Conservation (phyloP, 1,284 basidiomycete genomes). For the Papiliotrema fonsecae region DNA sequence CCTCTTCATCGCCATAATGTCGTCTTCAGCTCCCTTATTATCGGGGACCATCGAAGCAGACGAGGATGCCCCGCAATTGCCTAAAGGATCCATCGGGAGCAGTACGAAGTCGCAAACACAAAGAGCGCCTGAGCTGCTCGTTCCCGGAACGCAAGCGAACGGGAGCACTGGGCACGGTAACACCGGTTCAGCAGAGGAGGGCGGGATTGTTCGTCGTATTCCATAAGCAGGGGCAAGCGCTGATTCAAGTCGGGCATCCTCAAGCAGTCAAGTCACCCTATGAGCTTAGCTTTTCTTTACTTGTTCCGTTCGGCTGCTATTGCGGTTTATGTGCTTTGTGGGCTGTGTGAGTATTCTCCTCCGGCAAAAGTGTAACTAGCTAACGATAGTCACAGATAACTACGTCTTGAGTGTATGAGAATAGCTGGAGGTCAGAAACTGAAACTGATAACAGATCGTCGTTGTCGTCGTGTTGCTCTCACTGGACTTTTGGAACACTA, state of each 20-base stretch:
- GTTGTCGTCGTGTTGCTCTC: constrained; percentile 83
- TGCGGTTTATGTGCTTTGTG: constrained; percentile 79
- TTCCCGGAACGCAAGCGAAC: constrained; percentile 35
- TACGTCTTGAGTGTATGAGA: constrained; percentile 77
- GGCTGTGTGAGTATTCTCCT: constrained; percentile 51
- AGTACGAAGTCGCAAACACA: constrained; percentile 1
- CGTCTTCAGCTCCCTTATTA: constrained; percentile 37
- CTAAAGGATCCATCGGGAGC: constrained; percentile 44
- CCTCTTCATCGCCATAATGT: constrained; percentile 12
- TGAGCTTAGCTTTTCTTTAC: constrained; percentile 76
- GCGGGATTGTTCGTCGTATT: constrained; percentile 40
- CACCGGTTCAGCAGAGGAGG: constrained; percentile 30
- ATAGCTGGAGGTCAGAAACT: neutral
- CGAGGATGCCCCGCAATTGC: constrained; percentile 31
- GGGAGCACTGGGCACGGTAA: neutral
- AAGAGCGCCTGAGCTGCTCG: constrained; percentile 34
- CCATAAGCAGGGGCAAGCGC: neutral
- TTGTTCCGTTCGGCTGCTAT: constrained; percentile 80
- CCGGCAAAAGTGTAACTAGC: too few relatives aligned
- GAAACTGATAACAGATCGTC: constrained; percentile 61
- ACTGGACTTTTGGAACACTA: constrained; percentile 95
- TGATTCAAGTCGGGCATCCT: constrained; percentile 38
- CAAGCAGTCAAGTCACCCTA: constrained; percentile 71
- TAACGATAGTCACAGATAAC: constrained; percentile 61
- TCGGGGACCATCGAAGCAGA: constrained; percentile 49